Evolutionary conservation across 805 yeast genomes (phyloP).

Genomic region (Ogataea haglerorum): DNA sequence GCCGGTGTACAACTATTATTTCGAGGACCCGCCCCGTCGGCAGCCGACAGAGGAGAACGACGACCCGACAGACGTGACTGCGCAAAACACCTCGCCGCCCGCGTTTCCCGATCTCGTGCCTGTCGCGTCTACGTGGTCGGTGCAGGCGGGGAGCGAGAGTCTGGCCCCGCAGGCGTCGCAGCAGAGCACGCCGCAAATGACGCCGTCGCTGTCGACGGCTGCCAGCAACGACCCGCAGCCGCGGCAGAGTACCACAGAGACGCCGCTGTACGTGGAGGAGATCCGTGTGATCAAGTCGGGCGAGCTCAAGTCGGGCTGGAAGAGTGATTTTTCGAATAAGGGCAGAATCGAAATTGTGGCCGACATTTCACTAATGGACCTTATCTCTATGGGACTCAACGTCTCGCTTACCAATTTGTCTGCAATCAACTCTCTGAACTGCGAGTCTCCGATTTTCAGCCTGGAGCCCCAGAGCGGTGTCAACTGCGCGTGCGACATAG

Average conservation of each 20-base stretch:
- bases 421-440: slow-evolving; percentile 32
- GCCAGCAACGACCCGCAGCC: slow-evolving; percentile 2
- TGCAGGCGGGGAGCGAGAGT: slow-evolving; percentile 11
- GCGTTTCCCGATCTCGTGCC: slow-evolving; percentile 19
- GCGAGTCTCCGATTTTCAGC: slow-evolving; percentile 31
- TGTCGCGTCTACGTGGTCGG: slow-evolving; percentile 30
- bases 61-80: not conserved
- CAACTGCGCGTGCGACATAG: slow-evolving; percentile 74
- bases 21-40: slow-evolving; percentile 25
- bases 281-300: slow-evolving; percentile 71
- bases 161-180: slow-evolving; percentile 13
- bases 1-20: slow-evolving; percentile 26
- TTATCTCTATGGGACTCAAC: slow-evolving; percentile 49
- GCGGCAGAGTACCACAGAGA: slow-evolving; percentile 12
- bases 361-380: slow-evolving; percentile 57
- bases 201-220: slow-evolving; percentile 3
- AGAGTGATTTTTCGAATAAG: slow-evolving; percentile 74
- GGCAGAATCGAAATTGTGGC: slow-evolving; percentile 82
- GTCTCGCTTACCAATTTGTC: slow-evolving; percentile 28
- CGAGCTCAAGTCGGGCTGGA: slow-evolving; percentile 90
- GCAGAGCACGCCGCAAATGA: slow-evolving; percentile 5
- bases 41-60: slow-evolving; percentile 4
- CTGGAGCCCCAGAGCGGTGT: slow-evolving; percentile 30
- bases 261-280: slow-evolving; percentile 60
- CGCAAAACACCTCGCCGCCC: slow-evolving; percentile 8